Conservation (phyloP, 2,329 filamentous ascomycete species). For the Neurospora sp. region DNA sequence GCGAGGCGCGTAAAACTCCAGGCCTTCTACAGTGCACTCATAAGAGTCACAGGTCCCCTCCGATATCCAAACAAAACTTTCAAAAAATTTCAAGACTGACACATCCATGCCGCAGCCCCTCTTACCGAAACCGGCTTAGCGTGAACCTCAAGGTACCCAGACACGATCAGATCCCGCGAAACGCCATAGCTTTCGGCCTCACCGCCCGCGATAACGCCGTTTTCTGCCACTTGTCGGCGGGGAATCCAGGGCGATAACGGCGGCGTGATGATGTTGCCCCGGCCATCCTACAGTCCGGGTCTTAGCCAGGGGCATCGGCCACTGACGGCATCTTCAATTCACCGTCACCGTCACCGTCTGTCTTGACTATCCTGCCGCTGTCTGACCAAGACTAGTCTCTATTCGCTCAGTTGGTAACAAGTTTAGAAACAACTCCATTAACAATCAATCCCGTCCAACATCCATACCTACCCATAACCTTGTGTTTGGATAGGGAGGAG, state of each 20-base stretch:
- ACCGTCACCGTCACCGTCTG: neutral
- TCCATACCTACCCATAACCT: neutral
- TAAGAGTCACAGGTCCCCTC: neutral
- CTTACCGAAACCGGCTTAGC: slow-evolving; percentile 21
- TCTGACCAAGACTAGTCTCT: neutral
- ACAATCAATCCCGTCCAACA: neutral
- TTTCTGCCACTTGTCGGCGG: slow-evolving; percentile 17
- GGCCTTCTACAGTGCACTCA: neutral
- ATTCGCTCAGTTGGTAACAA: neutral
- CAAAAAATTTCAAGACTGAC: slow-evolving; percentile 10
- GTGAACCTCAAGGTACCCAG: neutral
- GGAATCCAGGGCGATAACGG: slow-evolving; percentile 17
- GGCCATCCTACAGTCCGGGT: slow-evolving; percentile 1
- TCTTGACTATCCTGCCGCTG: neutral
- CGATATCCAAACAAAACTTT: neutral
- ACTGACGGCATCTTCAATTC: neutral
- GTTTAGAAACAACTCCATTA: neutral
- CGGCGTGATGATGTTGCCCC: slow-evolving; percentile 2
- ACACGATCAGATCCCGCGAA: slow-evolving; percentile 5
- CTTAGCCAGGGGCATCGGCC: neutral
- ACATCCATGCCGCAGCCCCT: slow-evolving; percentile 18
- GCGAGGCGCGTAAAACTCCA: neutral
- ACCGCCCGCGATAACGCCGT: slow-evolving; percentile 15
- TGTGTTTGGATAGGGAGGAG: neutral
- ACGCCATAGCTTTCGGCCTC: slow-evolving; percentile 16